Conservation (phyloP, 2,329 filamentous ascomycete genomes). For the Nakataea oryzae region DNA sequence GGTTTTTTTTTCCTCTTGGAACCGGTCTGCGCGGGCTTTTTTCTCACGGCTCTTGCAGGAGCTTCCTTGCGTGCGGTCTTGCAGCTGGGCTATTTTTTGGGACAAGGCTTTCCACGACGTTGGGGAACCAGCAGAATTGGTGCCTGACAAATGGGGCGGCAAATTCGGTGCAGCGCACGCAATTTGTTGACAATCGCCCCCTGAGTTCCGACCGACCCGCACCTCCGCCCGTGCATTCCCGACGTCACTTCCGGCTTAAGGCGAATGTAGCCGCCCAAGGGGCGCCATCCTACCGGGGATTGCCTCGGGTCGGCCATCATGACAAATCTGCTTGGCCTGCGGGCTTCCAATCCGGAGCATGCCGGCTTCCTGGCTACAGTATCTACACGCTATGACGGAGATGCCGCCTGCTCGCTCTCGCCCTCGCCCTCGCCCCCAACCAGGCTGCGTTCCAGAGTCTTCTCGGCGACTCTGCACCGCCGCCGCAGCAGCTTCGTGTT, state of each 20-base stretch:
- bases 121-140: neutral
- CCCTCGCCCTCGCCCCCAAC: neutral
- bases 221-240: neutral
- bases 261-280: neutral
- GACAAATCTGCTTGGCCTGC: neutral
- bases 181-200: neutral
- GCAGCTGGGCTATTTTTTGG: neutral
- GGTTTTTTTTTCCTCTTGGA: neutral
- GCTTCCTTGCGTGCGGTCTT: neutral
- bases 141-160: neutral
- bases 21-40: neutral
- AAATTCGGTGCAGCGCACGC: too few species aligned
- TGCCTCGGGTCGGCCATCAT: neutral
- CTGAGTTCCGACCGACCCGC: neutral
- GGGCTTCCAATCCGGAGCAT: too few species aligned
- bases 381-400: neutral
- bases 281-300: neutral
- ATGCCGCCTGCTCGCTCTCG: neutral
- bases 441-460: slow-evolving; percentile 15
- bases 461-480: slow-evolving; percentile 32
- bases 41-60: neutral
- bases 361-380: neutral
- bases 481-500: slow-evolving; percentile 36
- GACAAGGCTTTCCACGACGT: neutral
- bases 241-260: neutral